A percentile compares a stretch with the other conserved stretches of the same genome.
Conservation (phyloP, 768 basidiomycete species). For the Pisolithus sp. region DNA sequence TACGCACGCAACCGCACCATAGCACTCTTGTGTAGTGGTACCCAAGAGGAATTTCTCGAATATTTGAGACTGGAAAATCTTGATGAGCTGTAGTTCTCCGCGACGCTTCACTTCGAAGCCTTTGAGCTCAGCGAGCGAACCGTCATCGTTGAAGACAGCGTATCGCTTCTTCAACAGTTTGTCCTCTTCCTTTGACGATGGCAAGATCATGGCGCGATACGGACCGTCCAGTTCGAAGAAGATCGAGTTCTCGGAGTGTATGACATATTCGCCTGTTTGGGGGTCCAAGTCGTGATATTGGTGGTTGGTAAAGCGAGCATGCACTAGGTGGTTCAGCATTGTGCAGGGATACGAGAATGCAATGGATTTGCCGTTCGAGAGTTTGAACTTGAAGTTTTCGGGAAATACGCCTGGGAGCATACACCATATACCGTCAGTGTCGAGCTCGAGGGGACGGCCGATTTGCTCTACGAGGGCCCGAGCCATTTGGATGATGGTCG, state of each 20-base stretch:
- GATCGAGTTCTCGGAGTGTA: constrained; percentile 96
- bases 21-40: constrained; percentile 90
- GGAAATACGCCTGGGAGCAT: constrained; percentile 98
- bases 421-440: constrained; percentile 99
- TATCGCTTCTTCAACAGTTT: constrained; percentile 98
- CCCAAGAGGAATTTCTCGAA: constrained; percentile 97
- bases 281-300: constrained; percentile 93
- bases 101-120: constrained; percentile 98
- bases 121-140: constrained; percentile 94
- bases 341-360: constrained; percentile 95
- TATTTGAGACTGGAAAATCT: constrained; percentile 97
- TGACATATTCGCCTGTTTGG: constrained; percentile 73
- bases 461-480: constrained; percentile 96
- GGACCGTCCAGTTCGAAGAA: constrained; percentile 99
- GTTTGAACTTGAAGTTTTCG: constrained; percentile 95
- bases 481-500: constrained; percentile 98
- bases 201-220: constrained; percentile 98
- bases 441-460: constrained; percentile 92
- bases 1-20: constrained; percentile 85
- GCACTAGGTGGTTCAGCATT: constrained; percentile 97
- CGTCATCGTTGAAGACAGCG: constrained; percentile 97
- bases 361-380: constrained; percentile 80
- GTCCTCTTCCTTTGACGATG: constrained; percentile 98
- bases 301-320: constrained; percentile 93
- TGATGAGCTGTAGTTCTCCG: constrained; percentile 96